Base-by-base conservation (phyloP, 495 filamentous ascomycete genomes). In the Arthonia radiata region DNA sequence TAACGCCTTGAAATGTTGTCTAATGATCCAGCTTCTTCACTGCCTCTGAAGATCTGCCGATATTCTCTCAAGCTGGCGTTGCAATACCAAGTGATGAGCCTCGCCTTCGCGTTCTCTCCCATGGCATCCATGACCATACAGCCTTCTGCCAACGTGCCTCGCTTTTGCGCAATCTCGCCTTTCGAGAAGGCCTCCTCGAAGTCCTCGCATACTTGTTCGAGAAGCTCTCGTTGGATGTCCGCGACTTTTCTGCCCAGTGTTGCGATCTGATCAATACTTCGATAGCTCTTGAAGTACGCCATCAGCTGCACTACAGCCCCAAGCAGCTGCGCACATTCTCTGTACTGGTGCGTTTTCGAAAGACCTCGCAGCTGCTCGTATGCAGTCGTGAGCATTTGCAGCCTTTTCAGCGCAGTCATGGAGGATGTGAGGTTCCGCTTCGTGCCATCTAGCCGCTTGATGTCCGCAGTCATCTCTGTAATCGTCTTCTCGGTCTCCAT, bases 381-480 rank as follows among this genome's bases (percentile, higher is more conserved):
- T 15, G 86, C 86, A 4, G 83, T 99, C 5, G 86, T 94, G 41
- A 99, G 51, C 86, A 99, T 94, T 59, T 99, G 86, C 33, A 99
- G 56, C 16, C 86, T 61, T 49, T 99, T 99, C 39, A 99, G 55
- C 15, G 81, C 89, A 13, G 86, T 99, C 86, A 99, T 99, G 21
- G 81, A 92, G 24, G 86, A 60, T 8, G 89, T 93, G 13, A 99
- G 60, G 49, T 94, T 94, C 44, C 71, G 70, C 55, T 99, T 99
- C 24, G 83, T 92, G 47, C 73, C 73, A 49, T 99, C 86, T 32
- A 99, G 58, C 38, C 83, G 70, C 50, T 99, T 99, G 48, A 99
- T 99, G 42, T 99, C 89, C 30, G 86, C 83, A 25, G 86, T 99
- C 86, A 99, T 99, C 33, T 82, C 78, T 31, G 83, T 91, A 46